phyloP scores from a whole-genome alignment of 805 yeast genomes.

The Ogataea polymorpha region DNA sequence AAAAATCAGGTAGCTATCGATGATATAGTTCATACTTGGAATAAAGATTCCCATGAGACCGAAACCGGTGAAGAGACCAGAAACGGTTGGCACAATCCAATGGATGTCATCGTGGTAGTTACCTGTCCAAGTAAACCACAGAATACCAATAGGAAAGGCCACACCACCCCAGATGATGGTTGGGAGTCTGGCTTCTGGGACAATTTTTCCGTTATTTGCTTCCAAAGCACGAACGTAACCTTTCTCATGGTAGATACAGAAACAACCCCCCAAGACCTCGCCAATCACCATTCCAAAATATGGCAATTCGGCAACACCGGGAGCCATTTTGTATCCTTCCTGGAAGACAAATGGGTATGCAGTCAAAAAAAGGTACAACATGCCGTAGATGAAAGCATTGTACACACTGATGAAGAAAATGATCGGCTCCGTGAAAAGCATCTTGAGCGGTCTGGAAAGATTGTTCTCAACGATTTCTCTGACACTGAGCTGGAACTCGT shows the following conservation, averaged over 20 bases:
- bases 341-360: conserved; percentile 74
- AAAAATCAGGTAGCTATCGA: conserved; percentile 64
- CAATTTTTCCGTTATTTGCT: conserved; percentile 54
- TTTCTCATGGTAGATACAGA: conserved; percentile 54
- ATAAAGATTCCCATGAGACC: conserved; percentile 69
- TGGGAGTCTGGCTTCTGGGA: conserved; percentile 78
- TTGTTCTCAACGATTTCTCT: conserved; percentile 61
- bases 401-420: conserved; percentile 64
- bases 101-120: conserved; percentile 64
- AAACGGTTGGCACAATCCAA: conserved; percentile 77
- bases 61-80: conserved; percentile 62
- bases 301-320: conserved; percentile 74
- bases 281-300: conserved; percentile 77
- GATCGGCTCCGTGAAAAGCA: conserved; percentile 72
- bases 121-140: conserved; percentile 91
- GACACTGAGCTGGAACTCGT: conserved; percentile 52
- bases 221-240: conserved; percentile 45
- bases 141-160: conserved; percentile 70
- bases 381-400: conserved; percentile 78
- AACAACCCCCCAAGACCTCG: conserved; percentile 52
- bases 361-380: conserved; percentile 67
- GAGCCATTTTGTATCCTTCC: conserved; percentile 55
- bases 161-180: conserved; percentile 73
- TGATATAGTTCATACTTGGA: conserved; percentile 66
- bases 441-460: conserved; percentile 61